Evolutionary conservation across 1,284 basidiomycete genomes (phyloP).

Genomic region (Ganoderma lingzhi): DNA sequence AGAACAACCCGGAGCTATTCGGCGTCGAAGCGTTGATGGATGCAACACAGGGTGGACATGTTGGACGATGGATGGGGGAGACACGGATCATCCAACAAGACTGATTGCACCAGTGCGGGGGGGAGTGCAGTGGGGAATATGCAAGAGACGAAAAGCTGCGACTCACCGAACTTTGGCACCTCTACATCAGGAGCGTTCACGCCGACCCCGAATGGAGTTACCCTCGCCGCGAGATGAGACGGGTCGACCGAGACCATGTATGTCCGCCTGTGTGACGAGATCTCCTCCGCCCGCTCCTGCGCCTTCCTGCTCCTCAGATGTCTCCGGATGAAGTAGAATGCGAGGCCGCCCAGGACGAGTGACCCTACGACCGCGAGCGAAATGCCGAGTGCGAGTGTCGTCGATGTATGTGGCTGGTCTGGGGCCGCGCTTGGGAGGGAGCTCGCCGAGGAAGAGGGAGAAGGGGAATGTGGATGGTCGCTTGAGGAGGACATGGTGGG

Average conservation of each 20-base stretch:
- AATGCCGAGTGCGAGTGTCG: slow-evolving; percentile 33
- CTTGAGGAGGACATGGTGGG: slow-evolving; percentile 27
- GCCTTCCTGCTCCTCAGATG: slow-evolving; percentile 16
- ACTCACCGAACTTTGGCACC: slow-evolving; percentile 38
- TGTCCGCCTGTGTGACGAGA: slow-evolving; percentile 29
- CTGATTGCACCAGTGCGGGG: neutral
- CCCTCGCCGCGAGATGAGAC: slow-evolving; percentile 36
- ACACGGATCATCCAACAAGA: too few relatives aligned
- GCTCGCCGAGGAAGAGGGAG: slow-evolving; percentile 2
- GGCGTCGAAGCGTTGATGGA: neutral
- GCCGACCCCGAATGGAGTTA: slow-evolving; percentile 37
- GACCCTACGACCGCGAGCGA: slow-evolving; percentile 32
- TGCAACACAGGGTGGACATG: neutral
- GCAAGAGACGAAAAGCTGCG: neutral
- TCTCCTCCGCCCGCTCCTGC: slow-evolving; percentile 21
- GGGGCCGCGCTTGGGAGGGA: slow-evolving; percentile 6
- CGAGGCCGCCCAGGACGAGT: slow-evolving; percentile 31
- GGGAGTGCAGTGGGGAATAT: neutral
- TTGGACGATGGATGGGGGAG: neutral
- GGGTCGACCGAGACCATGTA: slow-evolving; percentile 36
- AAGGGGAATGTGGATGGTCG: slow-evolving; percentile 5
- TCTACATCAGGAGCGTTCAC: slow-evolving; percentile 30
- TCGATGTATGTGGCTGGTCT: slow-evolving; percentile 7
- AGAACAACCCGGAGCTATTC: neutral
- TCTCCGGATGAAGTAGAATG: slow-evolving; percentile 31